These are phyloP conservation scores for Mrakia gelida DNA, from an alignment of 768 basidiomycete genomes.

Conservation along the genomic window DNA sequence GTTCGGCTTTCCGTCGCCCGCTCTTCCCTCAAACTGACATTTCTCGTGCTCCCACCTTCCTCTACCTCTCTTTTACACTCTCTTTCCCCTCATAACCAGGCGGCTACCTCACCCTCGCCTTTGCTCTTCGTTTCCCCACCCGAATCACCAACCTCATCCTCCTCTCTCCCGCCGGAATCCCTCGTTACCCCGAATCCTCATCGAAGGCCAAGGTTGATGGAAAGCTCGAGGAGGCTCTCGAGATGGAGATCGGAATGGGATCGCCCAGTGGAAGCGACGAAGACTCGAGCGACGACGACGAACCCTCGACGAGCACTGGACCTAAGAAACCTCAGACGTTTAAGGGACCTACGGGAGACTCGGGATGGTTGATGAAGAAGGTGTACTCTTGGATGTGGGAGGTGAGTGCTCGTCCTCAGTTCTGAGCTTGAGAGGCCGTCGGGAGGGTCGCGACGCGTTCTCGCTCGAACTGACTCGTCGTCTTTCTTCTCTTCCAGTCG, in stretches of 20 bases:
- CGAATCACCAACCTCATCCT: slow-evolving; percentile 18
- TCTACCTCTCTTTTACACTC: too few species aligned
- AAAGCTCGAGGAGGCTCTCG: neutral
- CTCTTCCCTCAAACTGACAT: too few species aligned
- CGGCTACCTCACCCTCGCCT: slow-evolving; percentile 23
- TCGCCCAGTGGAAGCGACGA: neutral
- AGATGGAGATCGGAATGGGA: neutral
- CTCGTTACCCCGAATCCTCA: neutral
- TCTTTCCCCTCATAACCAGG: too few species aligned
- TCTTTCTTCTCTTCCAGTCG: neutral
- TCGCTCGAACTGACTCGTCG: neutral
- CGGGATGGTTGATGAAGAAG: slow-evolving; percentile 14
- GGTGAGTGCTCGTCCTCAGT: too few species aligned
- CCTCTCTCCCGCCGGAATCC: slow-evolving; percentile 24
- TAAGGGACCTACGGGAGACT: slow-evolving; percentile 27
- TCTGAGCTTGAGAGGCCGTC: too few species aligned
- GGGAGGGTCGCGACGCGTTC: neutral
- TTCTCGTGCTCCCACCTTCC: too few species aligned
- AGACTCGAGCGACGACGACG: slow-evolving; percentile 2
- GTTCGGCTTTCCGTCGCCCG: too few species aligned
- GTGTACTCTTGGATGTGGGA: slow-evolving; percentile 21
- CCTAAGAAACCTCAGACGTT: slow-evolving; percentile 24
- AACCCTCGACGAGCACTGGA: neutral
- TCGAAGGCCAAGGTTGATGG: neutral
- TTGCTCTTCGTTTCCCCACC: slow-evolving; percentile 4